Base-by-base conservation (phyloP, 106 monocot genomes). In the Gastrodia elata region DNA sequence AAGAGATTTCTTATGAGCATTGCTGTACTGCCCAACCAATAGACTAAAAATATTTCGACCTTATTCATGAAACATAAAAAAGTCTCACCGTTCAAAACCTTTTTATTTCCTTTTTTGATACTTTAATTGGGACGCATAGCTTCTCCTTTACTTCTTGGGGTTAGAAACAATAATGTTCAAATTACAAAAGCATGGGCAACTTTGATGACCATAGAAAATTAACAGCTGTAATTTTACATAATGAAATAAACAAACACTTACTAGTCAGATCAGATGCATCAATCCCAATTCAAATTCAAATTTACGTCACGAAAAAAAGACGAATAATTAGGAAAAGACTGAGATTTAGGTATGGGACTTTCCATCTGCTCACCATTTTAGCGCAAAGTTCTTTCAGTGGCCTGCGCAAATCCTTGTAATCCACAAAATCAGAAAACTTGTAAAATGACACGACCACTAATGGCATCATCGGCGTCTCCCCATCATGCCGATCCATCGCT, bases 401-500 rank as follows among this genome's bases (percentile, higher is more conserved):
- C 80, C 77, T 80, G 75, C 88, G 76, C 82, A 92, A 68, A 6
- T 64, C 76, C 13, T 81, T 83, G 41, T 90, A 87, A 79, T 97
- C 88, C 2, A 87, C 85, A 49, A 97, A 88, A 78, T 88, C 86
- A 1, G 96, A 87, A 32, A 97, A 97, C 65, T 80, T 75, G 59
- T 97, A 97, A 79, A 97, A 97, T n/a, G 92, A 92, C 4, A 97
- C 90, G 13, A 97, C 90, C 11, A 92, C 86, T 4, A 97, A 83
- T 26, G 44, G 22, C 73, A 76, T 52, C 8, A 28, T 27, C 25
- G 37, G 33, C 0, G 8, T 36, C 30, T 77, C 13, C 22, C 67
- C 18, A 64, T 72, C 16, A 2, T 33, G 34, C 13, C 32, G 9
- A 13, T 40, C 71, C 32, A 5, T 55, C 5, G 37, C 5, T 18